These are phyloP conservation scores for Pilaira anomala DNA, from an alignment of 192 early-diverging fungal genomes.

Conservation along the genomic window DNA sequence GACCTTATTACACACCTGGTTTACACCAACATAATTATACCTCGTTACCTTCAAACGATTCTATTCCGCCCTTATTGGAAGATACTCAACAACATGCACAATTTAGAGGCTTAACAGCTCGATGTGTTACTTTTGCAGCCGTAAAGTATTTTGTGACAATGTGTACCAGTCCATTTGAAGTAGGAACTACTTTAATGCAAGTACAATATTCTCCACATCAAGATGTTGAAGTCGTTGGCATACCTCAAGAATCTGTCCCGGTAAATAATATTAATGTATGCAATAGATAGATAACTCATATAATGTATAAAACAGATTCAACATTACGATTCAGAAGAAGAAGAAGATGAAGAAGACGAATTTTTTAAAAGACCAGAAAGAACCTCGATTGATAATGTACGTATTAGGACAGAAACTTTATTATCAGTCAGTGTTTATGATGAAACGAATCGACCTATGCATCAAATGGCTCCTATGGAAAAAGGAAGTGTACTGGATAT, in stretches of 20 bases:
- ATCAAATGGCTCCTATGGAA: constrained; percentile 59
- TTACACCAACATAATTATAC: constrained; percentile 32
- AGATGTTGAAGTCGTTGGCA: constrained; percentile 39
- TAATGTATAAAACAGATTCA: neutral
- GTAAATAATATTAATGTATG: too few relatives aligned
- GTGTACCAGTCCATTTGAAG: constrained; percentile 56
- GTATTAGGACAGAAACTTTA: constrained; percentile 24
- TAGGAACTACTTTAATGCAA: constrained; percentile 62
- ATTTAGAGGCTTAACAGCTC: constrained; percentile 20
- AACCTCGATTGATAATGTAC: constrained; percentile 6
- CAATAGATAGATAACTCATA: too few relatives aligned
- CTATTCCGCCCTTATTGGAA: constrained; percentile 4
- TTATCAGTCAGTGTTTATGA: constrained; percentile 49
- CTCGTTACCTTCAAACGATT: constrained; percentile 29
- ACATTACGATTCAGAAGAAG: constrained; percentile 12
- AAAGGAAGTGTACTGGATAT: constrained; percentile 48
- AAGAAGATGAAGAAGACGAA: constrained; percentile 25
- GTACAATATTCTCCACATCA: constrained; percentile 56
- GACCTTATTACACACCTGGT: constrained; percentile 35
- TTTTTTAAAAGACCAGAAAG: constrained; percentile 15
- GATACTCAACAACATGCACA: neutral
- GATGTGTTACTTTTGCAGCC: constrained; percentile 47
- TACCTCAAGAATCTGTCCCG: constrained; percentile 22
- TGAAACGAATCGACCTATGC: constrained; percentile 50
- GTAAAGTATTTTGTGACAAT: constrained; percentile 52